Conservation (phyloP, 1,139 yeast genomes). For the Yamadazyma sp. region DNA sequence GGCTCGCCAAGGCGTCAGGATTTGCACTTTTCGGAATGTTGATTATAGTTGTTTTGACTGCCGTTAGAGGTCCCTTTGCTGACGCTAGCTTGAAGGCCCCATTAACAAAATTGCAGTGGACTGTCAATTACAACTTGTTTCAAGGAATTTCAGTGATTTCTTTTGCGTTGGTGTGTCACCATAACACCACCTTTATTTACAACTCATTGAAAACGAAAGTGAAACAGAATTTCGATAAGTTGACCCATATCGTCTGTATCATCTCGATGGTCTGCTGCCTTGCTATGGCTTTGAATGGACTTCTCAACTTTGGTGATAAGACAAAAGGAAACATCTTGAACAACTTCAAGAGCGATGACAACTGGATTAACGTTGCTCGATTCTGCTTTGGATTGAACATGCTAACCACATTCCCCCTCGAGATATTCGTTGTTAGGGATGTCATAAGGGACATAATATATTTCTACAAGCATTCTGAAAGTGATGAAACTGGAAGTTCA, state of each 20-base stretch:
- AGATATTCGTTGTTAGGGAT: conserved; percentile 85
- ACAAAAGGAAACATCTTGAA: conserved; percentile 87
- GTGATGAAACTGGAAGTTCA: conserved; percentile 27
- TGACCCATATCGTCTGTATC: conserved; percentile 83
- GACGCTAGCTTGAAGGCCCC: conserved; percentile 48
- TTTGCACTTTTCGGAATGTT: conserved; percentile 85
- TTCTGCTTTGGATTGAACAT: conserved; percentile 91
- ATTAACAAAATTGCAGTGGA: conserved; percentile 47
- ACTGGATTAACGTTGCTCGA: conserved; percentile 77
- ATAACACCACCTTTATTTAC: conserved; percentile 85
- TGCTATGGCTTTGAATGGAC: conserved; percentile 79
- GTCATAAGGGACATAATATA: conserved; percentile 67
- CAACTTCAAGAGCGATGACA: conserved; percentile 77
- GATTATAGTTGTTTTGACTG: conserved; percentile 71
- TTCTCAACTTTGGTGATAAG: conserved; percentile 67
- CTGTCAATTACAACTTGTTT: conserved; percentile 66
- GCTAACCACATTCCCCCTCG: conserved; percentile 92
- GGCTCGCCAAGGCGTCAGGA: conserved; percentile 84
- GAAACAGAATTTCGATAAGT: conserved; percentile 65
- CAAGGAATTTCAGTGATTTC: conserved; percentile 92
- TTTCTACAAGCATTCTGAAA: conserved; percentile 20
- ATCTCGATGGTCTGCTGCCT: conserved; percentile 81
- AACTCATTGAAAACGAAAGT: conserved; percentile 80
- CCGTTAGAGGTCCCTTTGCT: conserved; percentile 69
- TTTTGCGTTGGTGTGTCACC: conserved; percentile 93